A percentile compares a stretch with the other conserved stretches of the same genome.
Conservation (phyloP, 345 rosid species). For the Turnera subulata region DNA sequence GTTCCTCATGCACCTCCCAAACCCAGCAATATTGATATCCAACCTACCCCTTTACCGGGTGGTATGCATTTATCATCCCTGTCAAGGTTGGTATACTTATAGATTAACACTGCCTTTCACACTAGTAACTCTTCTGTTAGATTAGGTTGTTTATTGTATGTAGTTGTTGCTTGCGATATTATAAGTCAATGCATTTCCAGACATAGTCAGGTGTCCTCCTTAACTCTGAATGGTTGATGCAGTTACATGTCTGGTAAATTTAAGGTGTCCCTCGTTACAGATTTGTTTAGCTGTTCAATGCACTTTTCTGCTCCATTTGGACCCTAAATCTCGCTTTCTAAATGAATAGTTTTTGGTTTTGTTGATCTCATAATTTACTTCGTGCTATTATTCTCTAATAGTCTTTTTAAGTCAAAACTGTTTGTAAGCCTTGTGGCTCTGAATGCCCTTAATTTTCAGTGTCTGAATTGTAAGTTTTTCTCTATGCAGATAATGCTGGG, state of each 20-base stretch:
- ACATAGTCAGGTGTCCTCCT: slow-evolving; percentile 59
- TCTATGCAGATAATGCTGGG: slow-evolving; percentile 80
- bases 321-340: slow-evolving; percentile 25
- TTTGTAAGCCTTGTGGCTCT: no score
- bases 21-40: slow-evolving; percentile 27
- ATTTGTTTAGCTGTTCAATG: slow-evolving; percentile 28
- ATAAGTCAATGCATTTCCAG: slow-evolving; percentile 24
- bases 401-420: no score
- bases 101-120: neutral
- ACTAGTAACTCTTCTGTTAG: no score
- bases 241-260: slow-evolving; percentile 66
- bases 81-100: slow-evolving; percentile 30
- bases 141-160: no score
- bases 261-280: slow-evolving; percentile 56
- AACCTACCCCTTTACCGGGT: slow-evolving; percentile 29
- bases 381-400: neutral
- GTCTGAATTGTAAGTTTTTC: slow-evolving; percentile 1
- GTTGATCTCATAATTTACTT: no score
- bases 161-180: neutral
- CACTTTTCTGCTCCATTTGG: slow-evolving; percentile 79
- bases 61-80: slow-evolving; percentile 33
- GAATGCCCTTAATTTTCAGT: neutral
- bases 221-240: slow-evolving; percentile 40
- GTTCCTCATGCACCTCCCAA: slow-evolving; percentile 33
- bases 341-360: neutral